phyloP scores from a whole-genome alignment of 2,329 filamentous ascomycete species.

The Aspergillus unguis region DNA sequence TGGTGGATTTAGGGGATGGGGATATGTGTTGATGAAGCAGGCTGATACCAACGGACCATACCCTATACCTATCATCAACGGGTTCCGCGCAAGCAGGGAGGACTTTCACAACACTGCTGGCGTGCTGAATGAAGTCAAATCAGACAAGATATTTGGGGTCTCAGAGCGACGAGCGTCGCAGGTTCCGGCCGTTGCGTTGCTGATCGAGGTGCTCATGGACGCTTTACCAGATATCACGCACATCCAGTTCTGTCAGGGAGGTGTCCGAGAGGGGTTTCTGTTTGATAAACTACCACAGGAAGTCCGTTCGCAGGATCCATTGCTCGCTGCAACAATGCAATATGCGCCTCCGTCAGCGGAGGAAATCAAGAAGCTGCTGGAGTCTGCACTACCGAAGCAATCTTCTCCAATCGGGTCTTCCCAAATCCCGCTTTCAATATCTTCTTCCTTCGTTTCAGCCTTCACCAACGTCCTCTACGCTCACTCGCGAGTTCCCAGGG shows the following conservation, averaged over 20 bases:
- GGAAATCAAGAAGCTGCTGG: constrained; percentile 49
- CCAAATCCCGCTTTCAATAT: constrained; percentile 42
- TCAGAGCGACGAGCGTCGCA: constrained; percentile 75
- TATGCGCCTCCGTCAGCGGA: constrained; percentile 50
- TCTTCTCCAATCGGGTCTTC: constrained; percentile 18
- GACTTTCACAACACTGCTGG: constrained; percentile 58
- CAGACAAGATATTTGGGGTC: constrained; percentile 61
- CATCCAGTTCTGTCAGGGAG: constrained; percentile 82
- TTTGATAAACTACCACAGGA: constrained; percentile 64
- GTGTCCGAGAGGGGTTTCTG: constrained; percentile 78
- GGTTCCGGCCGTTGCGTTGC: constrained; percentile 76
- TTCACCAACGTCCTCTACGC: constrained; percentile 59
- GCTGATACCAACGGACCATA: constrained; percentile 68
- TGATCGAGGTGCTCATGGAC: constrained; percentile 70
- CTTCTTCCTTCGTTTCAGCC: constrained; percentile 49
- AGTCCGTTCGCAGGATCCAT: constrained; percentile 63
- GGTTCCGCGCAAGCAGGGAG: constrained; percentile 63
- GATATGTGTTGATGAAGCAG: constrained; percentile 79
- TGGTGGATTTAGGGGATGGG: constrained; percentile 87
- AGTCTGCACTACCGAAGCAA: constrained; percentile 44
- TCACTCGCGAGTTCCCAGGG: constrained; percentile 51
- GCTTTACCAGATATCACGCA: constrained; percentile 67
- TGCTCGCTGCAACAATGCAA: constrained; percentile 59
- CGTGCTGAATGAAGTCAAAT: constrained; percentile 41
- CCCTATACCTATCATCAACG: constrained; percentile 77